Percentiles rank a stretch among this genome's conserved stretches.
phyloP scores from a whole-genome alignment of 768 basidiomycete species.

The Lentinula guzmanii region DNA sequence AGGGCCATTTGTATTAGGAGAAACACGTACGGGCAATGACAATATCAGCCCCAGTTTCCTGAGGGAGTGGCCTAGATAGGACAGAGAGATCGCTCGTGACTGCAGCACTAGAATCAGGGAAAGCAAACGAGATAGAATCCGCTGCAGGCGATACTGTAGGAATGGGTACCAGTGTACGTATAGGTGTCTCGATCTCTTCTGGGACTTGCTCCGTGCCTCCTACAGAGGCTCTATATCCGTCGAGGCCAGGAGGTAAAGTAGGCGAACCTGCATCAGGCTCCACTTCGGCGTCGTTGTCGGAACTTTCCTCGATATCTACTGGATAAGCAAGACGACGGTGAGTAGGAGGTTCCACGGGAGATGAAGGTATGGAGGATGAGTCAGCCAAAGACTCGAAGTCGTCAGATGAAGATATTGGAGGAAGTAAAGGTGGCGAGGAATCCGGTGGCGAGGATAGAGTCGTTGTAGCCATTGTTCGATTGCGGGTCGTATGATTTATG shows the following conservation, averaged over 20 bases:
- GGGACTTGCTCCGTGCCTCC: neutral
- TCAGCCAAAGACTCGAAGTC: neutral
- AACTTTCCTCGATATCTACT: neutral
- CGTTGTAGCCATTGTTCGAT: neutral
- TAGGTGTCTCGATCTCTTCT: neutral
- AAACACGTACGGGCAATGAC: conserved; percentile 47
- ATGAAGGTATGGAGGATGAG: neutral
- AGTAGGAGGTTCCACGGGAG: neutral
- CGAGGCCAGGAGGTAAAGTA: neutral
- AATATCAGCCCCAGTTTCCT: conserved; percentile 50
- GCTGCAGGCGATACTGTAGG: neutral
- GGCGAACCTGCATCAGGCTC: neutral
- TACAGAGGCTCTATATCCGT: too few relatives aligned
- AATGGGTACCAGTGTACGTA: neutral
- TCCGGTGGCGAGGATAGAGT: neutral
- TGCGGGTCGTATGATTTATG: neutral
- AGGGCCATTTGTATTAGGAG: neutral
- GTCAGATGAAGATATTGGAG: neutral
- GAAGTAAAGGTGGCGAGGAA: neutral
- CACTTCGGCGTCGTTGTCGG: neutral
- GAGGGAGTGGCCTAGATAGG: conserved; percentile 26
- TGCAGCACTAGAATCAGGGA: neutral
- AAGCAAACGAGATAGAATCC: conserved; percentile 2
- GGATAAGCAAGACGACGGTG: neutral
- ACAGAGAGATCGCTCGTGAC: neutral